Evolutionary conservation across 306 rosid genomes (phyloP).

Genomic region (Hippophae tibetana): DNA sequence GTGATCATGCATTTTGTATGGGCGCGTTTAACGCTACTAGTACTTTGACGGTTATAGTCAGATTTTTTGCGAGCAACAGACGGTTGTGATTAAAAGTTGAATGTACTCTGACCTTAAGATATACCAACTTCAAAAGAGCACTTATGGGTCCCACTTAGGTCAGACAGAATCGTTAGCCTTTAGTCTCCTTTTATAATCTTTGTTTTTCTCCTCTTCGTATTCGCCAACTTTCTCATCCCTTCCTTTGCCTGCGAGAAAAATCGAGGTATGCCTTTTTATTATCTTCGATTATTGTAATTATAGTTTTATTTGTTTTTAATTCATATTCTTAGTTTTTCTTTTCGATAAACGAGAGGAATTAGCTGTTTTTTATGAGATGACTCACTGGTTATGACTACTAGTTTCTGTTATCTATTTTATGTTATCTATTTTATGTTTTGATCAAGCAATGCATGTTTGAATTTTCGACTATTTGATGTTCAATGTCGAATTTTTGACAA

Average conservation of each 20-base stretch:
- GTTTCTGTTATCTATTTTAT: no score
- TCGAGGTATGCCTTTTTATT: no score
- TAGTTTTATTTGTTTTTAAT: not conserved
- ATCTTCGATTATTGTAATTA: not conserved
- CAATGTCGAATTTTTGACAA: no score
- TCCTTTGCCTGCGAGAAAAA: not conserved
- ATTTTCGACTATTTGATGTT: no score
- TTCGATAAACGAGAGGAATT: not conserved
- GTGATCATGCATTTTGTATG: no score
- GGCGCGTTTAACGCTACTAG: no score
- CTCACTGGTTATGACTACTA: not conserved
- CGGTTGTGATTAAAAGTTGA: no score
- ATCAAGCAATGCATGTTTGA: no score
- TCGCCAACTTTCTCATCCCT: conserved; percentile 16
- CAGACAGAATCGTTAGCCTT: not conserved
- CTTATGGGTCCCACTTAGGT: conserved; percentile 24
- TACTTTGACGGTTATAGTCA: no score
- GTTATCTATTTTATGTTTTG: no score
- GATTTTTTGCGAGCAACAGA: no score
- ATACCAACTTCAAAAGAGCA: not conserved
- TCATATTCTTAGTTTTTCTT: not conserved
- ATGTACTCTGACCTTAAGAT: no score
- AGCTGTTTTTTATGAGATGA: not conserved
- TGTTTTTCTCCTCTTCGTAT: not conserved
- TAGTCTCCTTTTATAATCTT: conserved; percentile 17